Base-by-base conservation (phyloP, 768 basidiomycete genomes). In the Amanita exitialis region DNA sequence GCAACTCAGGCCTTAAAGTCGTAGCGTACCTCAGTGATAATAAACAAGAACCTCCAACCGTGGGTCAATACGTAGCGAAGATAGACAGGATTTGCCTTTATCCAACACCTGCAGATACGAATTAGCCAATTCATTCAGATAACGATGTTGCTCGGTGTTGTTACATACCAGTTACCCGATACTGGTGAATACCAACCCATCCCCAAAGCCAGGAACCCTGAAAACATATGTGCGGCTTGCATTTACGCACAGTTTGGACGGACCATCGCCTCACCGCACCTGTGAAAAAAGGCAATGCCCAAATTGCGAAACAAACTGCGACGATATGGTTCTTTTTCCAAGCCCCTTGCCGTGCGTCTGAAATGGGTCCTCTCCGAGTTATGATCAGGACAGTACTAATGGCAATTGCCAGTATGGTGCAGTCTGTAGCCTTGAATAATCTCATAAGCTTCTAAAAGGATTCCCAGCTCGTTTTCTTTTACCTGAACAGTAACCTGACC, bases 11-110 rank as follows among this genome's bases (percentile, higher is more conserved):
- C 13, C 13, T 23, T n/a, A 3, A n/a, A 39, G 6, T 16, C 8
- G 6, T 10, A 62, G 62, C 64, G 72, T 13, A 60, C 56, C 51
- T 55, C 54, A 10, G 49, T 30, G 34, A 53, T 16, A 18, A 55
- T 53, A 37, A 55, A 55, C 15, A 55, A 47, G 36, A 42, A 44
- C 27, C 54, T 47, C 54, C 54, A 55, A 2, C 45, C 51, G 23
- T 55, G 54, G n/a, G 52, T 55, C 9, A 55, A 32, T 4, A 55
- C 54, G 25, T 55, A 55, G 15, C 54, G 51, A 35, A 55, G 30
- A 36, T 53, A 55, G 20, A 32, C 13, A 28, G 54, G 54, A 0
- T 55, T 38, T 3, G 32, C 32, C 2, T 52, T 35, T 16, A 55
- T 39, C 54, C 54, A 55, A 13, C 54, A 55, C 54, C 54, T 54